Percentiles rank a stretch among this genome's conserved stretches.
Conservation (phyloP, 140 eudicot genomes). For the Cichorium intybus region DNA sequence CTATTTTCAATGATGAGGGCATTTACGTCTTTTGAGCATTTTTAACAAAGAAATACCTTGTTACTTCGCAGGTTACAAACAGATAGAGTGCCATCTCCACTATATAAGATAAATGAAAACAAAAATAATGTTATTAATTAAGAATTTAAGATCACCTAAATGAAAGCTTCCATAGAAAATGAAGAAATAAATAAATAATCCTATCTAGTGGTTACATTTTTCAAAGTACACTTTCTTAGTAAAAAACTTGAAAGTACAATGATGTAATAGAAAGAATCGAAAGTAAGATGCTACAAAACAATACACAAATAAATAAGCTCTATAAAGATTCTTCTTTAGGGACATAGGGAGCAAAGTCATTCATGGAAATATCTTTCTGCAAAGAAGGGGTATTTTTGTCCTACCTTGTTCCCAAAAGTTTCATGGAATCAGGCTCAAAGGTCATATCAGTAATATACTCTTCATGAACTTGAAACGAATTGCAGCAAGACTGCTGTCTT, state of each 20-base stretch:
- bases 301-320: neutral
- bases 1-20: too few relatives aligned
- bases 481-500: slow-evolving; percentile 87
- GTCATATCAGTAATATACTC: slow-evolving; percentile 96
- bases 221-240: too few relatives aligned
- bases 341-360: neutral
- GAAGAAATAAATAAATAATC: neutral
- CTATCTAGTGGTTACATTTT: too few relatives aligned
- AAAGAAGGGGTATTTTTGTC: neutral
- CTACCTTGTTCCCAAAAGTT: slow-evolving; percentile 88
- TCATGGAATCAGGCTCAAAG: slow-evolving; percentile 83
- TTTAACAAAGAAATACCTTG: slow-evolving; percentile 50
- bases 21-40: neutral
- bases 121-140: slow-evolving; percentile 8
- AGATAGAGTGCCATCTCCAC: slow-evolving; percentile 98
- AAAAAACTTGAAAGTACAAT: neutral
- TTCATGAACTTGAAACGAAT: slow-evolving; percentile 72
- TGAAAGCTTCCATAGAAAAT: neutral
- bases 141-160: slow-evolving; percentile 3
- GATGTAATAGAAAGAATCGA: too few relatives aligned
- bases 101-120: slow-evolving; percentile 25
- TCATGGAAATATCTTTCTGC: neutral
- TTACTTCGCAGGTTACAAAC: slow-evolving; percentile 92
- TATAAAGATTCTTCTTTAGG: neutral
- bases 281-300: too few relatives aligned